These are phyloP conservation scores for Podospora sp. DNA, from an alignment of 495 filamentous ascomycete species.

Conservation along the genomic window DNA sequence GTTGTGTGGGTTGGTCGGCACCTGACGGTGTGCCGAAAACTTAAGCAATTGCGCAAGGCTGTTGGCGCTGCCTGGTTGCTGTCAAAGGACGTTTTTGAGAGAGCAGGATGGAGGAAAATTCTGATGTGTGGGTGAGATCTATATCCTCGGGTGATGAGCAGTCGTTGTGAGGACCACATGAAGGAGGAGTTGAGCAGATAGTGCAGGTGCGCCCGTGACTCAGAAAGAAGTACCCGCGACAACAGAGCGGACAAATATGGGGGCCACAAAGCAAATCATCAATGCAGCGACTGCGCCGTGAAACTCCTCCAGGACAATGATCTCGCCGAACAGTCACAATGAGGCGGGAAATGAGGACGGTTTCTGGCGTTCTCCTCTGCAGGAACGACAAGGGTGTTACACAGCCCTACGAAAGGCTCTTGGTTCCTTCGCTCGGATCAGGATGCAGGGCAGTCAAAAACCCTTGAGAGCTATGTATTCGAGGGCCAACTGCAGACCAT, in stretches of 20 bases:
- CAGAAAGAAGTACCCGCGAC: no score
- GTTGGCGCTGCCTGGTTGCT: neutral
- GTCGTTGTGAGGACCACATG: no score
- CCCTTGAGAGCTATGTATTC: no score
- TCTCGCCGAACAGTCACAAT: constrained; percentile 6
- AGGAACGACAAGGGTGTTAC: neutral
- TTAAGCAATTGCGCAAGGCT: neutral
- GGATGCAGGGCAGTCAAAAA: no score
- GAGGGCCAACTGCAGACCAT: no score
- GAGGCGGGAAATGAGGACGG: neutral
- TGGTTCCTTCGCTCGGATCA: no score
- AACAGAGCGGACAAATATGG: neutral
- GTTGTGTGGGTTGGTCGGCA: neutral
- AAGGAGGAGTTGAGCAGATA: no score
- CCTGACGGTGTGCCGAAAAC: neutral
- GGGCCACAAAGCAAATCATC: neutral
- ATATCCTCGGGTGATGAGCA: neutral
- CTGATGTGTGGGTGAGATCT: neutral
- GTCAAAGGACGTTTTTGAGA: neutral
- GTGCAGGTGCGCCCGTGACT: neutral
- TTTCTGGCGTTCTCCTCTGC: neutral
- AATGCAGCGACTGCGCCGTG: neutral
- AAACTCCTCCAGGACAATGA: neutral
- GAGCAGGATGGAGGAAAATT: neutral
- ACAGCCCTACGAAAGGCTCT: neutral